These are phyloP conservation scores for Talaromyces sp. DNA, from an alignment of 2,329 filamentous ascomycete species.

Conservation along the genomic window DNA sequence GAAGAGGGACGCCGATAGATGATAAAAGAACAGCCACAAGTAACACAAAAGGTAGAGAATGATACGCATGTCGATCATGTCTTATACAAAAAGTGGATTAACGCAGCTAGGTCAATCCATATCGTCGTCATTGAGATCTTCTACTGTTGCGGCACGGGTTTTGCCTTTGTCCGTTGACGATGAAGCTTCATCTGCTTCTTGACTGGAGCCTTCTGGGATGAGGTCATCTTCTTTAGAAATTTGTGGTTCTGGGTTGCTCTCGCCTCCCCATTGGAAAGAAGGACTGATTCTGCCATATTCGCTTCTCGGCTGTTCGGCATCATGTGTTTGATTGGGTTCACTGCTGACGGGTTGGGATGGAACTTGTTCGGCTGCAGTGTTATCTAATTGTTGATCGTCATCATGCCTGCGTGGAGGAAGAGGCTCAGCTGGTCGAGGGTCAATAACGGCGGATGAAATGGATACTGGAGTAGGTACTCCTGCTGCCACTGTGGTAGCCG, in stretches of 20 bases:
- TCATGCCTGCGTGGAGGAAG: neutral
- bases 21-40: neutral
- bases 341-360: neutral
- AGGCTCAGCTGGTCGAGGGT: slow-evolving; percentile 5
- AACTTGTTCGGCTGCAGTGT: neutral
- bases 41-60: neutral
- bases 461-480: neutral
- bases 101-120: neutral
- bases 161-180: slow-evolving; percentile 33
- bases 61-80: neutral
- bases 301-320: neutral
- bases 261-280: slow-evolving; percentile 1
- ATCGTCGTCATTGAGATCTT: slow-evolving; percentile 31
- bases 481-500: neutral
- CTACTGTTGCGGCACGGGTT: slow-evolving; percentile 33
- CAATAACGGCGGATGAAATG: neutral
- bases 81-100: neutral
- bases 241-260: slow-evolving; percentile 16
- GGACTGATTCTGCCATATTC: neutral
- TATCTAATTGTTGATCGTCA: neutral
- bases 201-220: slow-evolving; percentile 19
- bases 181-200: neutral
- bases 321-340: neutral
- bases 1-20: neutral
- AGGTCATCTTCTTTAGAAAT: slow-evolving; percentile 30